phyloP scores from a whole-genome alignment of 371 early-diverging fungal species.

The Fennellomyces sp. region DNA sequence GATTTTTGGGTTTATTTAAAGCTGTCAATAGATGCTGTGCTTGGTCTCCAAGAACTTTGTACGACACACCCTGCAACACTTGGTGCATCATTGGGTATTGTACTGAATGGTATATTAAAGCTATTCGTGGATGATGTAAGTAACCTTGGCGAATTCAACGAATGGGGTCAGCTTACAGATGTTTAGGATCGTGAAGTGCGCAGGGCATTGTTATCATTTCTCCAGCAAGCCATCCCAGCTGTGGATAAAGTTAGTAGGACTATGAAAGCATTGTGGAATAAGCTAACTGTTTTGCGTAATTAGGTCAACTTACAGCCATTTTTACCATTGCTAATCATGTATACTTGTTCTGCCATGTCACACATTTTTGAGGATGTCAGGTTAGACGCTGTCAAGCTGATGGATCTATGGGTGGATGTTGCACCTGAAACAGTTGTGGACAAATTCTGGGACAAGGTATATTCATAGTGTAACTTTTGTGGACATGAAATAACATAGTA shows the following conservation, averaged over 20 bases:
- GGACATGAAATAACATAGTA: neutral
- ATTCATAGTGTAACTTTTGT: neutral
- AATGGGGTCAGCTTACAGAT: neutral
- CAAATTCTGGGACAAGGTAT: slow-evolving; percentile 65
- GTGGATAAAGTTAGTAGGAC: slow-evolving; percentile 30
- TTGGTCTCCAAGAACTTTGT: slow-evolving; percentile 72
- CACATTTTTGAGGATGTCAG: slow-evolving; percentile 89
- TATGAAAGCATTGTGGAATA: neutral
- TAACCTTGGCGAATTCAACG: neutral
- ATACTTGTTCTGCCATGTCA: slow-evolving; percentile 87
- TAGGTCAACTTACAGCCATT: slow-evolving; percentile 83
- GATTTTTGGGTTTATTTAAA: neutral
- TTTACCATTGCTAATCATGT: slow-evolving; percentile 74
- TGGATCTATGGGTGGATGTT: slow-evolving; percentile 75
- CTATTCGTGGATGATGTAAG: slow-evolving; percentile 69
- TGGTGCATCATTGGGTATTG: slow-evolving; percentile 61
- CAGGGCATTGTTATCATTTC: slow-evolving; percentile 35
- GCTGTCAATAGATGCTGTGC: slow-evolving; percentile 60
- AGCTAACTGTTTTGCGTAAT: slow-evolving; percentile 17
- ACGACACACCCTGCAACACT: slow-evolving; percentile 57
- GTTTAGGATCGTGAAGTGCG: slow-evolving; percentile 54
- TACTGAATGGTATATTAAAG: slow-evolving; percentile 65
- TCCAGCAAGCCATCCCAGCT: slow-evolving; percentile 30
- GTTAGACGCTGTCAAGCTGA: slow-evolving; percentile 75
- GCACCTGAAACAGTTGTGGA: slow-evolving; percentile 63